A percentile compares a stretch with the other conserved stretches of the same genome.
phyloP scores from a whole-genome alignment of 2,329 filamentous ascomycete species.

The Pseudogymnoascus verrucosus region DNA sequence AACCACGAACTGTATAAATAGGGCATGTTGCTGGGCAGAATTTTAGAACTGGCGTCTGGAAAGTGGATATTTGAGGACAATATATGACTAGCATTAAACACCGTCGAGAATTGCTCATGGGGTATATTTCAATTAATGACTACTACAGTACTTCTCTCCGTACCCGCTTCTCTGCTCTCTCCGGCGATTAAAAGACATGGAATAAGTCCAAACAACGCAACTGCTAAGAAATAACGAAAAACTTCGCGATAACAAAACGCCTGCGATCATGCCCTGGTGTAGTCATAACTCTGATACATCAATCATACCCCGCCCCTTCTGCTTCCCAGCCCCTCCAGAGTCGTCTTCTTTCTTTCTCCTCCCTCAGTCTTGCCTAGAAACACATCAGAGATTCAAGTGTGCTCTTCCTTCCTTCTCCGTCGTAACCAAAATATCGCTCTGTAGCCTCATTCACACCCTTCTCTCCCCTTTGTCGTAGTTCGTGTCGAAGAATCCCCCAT shows the following conservation, averaged over 20 bases:
- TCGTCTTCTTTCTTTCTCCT: not conserved
- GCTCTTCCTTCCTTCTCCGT: not conserved
- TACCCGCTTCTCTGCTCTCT: not conserved
- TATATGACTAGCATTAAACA: not conserved
- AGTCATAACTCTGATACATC: constrained; percentile 7
- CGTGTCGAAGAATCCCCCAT: not conserved
- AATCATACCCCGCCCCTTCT: not conserved
- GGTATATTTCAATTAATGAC: constrained; percentile 5
- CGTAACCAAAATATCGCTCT: not conserved
- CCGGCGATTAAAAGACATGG: not conserved
- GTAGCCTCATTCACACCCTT: not conserved
- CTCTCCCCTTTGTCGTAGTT: not conserved
- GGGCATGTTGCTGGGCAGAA: not conserved
- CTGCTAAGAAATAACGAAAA: constrained; percentile 6
- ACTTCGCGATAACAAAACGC: constrained; percentile 2
- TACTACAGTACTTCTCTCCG: not conserved
- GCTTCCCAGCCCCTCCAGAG: not conserved
- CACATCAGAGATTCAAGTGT: not conserved
- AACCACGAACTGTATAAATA: not conserved
- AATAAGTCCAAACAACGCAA: constrained; percentile 4
- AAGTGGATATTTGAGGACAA: not conserved
- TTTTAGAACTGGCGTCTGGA: not conserved
- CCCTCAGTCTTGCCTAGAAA: not conserved
- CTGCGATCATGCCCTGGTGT: constrained; percentile 4
- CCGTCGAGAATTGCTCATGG: not conserved